Evolutionary conservation across 139 green algal genomes (phyloP).

Genomic region (Chlamydomonas sphaeroides): DNA sequence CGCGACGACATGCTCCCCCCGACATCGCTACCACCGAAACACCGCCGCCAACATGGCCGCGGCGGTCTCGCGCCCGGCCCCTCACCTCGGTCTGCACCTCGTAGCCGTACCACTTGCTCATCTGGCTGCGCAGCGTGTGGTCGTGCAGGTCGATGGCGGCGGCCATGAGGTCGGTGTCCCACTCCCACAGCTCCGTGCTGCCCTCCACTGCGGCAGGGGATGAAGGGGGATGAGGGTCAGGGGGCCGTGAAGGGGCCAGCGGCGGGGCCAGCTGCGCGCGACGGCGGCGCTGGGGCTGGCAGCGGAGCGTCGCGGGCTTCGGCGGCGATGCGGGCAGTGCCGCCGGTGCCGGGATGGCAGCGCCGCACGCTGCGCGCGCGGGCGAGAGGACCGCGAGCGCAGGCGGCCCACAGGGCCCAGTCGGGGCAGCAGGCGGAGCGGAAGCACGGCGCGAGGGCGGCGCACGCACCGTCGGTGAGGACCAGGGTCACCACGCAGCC

Average conservation of each 20-base stretch:
- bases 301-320: too few species aligned
- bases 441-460: too few species aligned
- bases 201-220: constrained; percentile 40
- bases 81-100: constrained; percentile 62
- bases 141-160: constrained; percentile 53
- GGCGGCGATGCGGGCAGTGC: too few species aligned
- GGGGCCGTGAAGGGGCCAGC: not conserved
- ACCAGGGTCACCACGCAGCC: constrained; percentile 63
- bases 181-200: constrained; percentile 67
- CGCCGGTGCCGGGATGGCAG: too few species aligned
- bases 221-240: too few species aligned
- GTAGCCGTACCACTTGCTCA: constrained; percentile 58
- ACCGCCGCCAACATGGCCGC: too few species aligned
- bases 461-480: constrained; percentile 56
- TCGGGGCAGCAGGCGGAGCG: too few species aligned
- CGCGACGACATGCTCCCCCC: not conserved
- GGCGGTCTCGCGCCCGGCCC: too few species aligned
- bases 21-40: not conserved
- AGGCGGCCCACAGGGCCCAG: too few species aligned
- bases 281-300: too few species aligned
- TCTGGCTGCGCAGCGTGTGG: constrained; percentile 42
- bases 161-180: constrained; percentile 56
- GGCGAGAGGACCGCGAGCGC: not conserved
- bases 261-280: too few species aligned
- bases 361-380: too few species aligned